A percentile compares a stretch with the other conserved stretches of the same genome.
Conservation (phyloP, 495 filamentous ascomycete species). For the Hypoxylon cercidicola region DNA sequence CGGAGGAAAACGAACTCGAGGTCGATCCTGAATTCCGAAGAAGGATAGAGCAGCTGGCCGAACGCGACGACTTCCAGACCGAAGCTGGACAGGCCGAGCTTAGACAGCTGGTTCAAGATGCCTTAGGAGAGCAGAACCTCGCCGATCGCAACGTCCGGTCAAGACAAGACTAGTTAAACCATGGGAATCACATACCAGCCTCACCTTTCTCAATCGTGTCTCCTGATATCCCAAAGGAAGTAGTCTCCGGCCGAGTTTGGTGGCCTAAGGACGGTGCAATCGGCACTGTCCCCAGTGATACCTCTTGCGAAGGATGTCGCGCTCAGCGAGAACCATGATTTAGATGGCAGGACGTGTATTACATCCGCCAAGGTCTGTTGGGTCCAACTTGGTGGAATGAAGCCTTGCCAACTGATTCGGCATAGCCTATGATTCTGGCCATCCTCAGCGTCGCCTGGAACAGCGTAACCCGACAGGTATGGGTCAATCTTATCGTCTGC, state of each 20-base stretch:
- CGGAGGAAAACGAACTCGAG: conserved; percentile 64
- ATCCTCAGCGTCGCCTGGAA: conserved; percentile 59
- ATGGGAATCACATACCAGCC: conserved; percentile 16
- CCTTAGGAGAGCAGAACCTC: conserved; percentile 64
- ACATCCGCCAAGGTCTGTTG: conserved; percentile 53
- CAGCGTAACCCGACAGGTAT: conserved; percentile 82
- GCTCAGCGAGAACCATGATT: conserved; percentile 62
- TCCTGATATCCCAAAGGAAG: conserved; percentile 64
- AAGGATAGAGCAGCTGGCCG: conserved; percentile 80
- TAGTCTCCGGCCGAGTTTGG: conserved; percentile 59
- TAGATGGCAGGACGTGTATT: conserved; percentile 51
- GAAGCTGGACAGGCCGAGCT: conserved; percentile 75
- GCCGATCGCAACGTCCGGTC: conserved; percentile 70
- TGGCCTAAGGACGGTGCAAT: conserved; percentile 59
- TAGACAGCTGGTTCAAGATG: conserved; percentile 75
- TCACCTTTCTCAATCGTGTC: conserved; percentile 50
- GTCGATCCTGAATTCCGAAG: conserved; percentile 77
- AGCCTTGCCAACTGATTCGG: conserved; percentile 65
- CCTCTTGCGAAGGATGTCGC: conserved; percentile 58
- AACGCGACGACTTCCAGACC: conserved; percentile 75
- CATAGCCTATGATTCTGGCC: conserved; percentile 47
- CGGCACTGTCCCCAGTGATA: conserved; percentile 52
- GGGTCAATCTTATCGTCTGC: conserved; percentile 78
- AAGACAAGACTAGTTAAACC: conserved; percentile 59
- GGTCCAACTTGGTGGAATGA: conserved; percentile 59